These are phyloP conservation scores for Epichloe elymi DNA, from an alignment of 2,329 filamentous ascomycete species.

Conservation along the genomic window DNA sequence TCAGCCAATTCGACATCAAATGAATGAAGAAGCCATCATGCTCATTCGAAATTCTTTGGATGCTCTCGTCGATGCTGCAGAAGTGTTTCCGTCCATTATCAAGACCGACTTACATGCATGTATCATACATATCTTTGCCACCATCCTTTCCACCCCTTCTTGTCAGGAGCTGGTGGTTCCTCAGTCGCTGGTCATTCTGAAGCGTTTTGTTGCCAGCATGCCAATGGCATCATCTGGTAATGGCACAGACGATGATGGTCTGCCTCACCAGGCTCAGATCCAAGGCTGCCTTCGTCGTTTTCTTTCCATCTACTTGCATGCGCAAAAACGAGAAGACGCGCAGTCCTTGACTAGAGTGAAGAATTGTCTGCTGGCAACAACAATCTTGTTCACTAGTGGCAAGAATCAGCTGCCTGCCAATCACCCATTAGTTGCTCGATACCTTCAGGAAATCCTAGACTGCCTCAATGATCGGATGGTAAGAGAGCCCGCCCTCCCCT, in stretches of 20 bases:
- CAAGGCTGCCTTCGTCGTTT: slow-evolving; percentile 74
- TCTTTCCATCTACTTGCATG: slow-evolving; percentile 62
- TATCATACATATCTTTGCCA: slow-evolving; percentile 92
- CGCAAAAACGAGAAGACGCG: slow-evolving; percentile 60
- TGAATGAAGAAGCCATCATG: slow-evolving; percentile 75
- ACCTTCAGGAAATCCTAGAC: slow-evolving; percentile 71
- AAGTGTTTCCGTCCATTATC: slow-evolving; percentile 93
- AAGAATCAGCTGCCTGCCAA: slow-evolving; percentile 58
- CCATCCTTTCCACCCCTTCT: slow-evolving; percentile 68
- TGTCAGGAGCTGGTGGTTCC: slow-evolving; percentile 86
- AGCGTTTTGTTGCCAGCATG: slow-evolving; percentile 75
- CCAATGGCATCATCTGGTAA: slow-evolving; percentile 32
- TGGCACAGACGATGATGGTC: slow-evolving; percentile 26
- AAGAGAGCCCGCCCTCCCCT: slow-evolving; percentile 13
- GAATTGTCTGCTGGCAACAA: slow-evolving; percentile 78
- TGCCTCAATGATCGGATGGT: slow-evolving; percentile 70
- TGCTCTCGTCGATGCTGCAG: slow-evolving; percentile 83
- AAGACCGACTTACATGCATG: slow-evolving; percentile 92
- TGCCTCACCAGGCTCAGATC: slow-evolving; percentile 53
- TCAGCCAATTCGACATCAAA: slow-evolving; percentile 55
- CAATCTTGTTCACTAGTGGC: slow-evolving; percentile 76
- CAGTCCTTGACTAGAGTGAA: slow-evolving; percentile 80
- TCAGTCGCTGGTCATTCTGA: slow-evolving; percentile 79
- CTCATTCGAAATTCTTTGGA: slow-evolving; percentile 71
- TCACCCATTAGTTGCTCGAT: slow-evolving; percentile 62